Evolutionary conservation across 805 yeast species (phyloP).

Genomic region (Candida loeiensis): DNA sequence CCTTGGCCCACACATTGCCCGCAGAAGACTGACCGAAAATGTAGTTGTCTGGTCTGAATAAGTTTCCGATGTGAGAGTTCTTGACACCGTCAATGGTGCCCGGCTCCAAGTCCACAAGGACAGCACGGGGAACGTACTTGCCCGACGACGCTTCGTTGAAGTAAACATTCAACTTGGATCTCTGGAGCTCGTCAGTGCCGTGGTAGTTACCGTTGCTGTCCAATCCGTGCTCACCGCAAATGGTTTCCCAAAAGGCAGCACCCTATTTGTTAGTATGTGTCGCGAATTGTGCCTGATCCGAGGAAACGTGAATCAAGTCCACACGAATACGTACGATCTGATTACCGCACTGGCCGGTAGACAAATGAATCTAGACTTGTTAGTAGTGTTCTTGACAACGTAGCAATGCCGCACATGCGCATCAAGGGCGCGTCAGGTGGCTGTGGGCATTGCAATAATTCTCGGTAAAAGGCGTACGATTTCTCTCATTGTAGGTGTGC

Average conservation of each 20-base stretch:
- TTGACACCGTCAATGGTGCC: slow-evolving; percentile 87
- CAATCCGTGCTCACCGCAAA: slow-evolving; percentile 83
- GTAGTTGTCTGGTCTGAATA: slow-evolving; percentile 89
- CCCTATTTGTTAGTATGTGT: slow-evolving; percentile 46
- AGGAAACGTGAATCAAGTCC: too few species aligned
- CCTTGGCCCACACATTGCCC: slow-evolving; percentile 96
- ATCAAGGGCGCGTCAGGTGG: too few species aligned
- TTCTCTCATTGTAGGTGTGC: slow-evolving; percentile 23
- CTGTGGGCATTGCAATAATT: too few species aligned
- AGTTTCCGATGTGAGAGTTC: slow-evolving; percentile 73
- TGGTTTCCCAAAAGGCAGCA: slow-evolving; percentile 92
- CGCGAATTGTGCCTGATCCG: not conserved
- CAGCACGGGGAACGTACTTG: slow-evolving; percentile 91
- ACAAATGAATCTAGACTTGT: slow-evolving; percentile 71
- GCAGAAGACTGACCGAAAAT: slow-evolving; percentile 90
- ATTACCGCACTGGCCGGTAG: slow-evolving; percentile 99
- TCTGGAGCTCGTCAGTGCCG: slow-evolving; percentile 41
- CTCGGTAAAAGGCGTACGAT: slow-evolving; percentile 30
- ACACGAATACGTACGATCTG: slow-evolving; percentile 63
- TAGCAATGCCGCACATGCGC: not conserved
- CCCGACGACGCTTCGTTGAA: slow-evolving; percentile 84
- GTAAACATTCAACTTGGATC: slow-evolving; percentile 69
- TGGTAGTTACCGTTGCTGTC: slow-evolving; percentile 72
- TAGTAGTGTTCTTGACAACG: slow-evolving; percentile 13
- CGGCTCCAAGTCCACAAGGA: slow-evolving; percentile 89